phyloP scores from a whole-genome alignment of 805 yeast species.

The Candida easanensis region DNA sequence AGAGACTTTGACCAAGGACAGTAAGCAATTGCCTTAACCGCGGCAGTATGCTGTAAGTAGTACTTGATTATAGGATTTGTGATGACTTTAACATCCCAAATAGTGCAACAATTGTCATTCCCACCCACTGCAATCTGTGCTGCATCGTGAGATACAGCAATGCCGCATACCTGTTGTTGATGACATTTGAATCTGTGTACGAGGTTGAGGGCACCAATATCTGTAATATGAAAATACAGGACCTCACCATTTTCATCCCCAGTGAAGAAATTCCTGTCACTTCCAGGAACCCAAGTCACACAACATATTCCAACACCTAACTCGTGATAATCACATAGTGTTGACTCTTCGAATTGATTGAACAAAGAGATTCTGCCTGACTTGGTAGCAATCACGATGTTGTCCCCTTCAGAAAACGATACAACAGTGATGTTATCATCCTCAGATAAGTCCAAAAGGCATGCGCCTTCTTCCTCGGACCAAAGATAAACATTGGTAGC shows the following conservation, averaged over 20 bases:
- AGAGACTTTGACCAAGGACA: conserved; percentile 87
- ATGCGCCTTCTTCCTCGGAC: conserved; percentile 50
- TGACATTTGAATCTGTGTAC: conserved; percentile 41
- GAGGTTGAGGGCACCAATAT: conserved; percentile 19
- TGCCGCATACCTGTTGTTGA: conserved; percentile 62
- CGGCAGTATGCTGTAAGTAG: conserved; percentile 69
- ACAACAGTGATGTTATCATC: conserved; percentile 52
- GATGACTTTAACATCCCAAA: conserved; percentile 62
- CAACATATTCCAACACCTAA: conserved; percentile 48
- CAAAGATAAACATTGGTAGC: conserved; percentile 59
- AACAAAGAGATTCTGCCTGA: conserved; percentile 51
- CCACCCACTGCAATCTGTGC: conserved; percentile 75
- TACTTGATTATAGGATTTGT: conserved; percentile 43
- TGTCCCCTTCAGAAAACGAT: conserved; percentile 48
- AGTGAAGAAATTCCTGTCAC: conserved; percentile 40
- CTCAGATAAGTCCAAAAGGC: conserved; percentile 38
- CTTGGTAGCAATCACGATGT: conserved; percentile 54
- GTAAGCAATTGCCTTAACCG: conserved; percentile 84
- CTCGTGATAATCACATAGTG: conserved; percentile 23
- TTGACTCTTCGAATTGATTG: conserved; percentile 30
- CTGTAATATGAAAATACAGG: conserved; percentile 31
- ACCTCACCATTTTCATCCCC: conserved; percentile 71
- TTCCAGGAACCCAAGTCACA: conserved; percentile 54
- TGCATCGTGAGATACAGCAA: conserved; percentile 53
- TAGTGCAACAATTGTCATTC: conserved; percentile 74